These are phyloP conservation scores for Pulicaria dysenterica DNA, from an alignment of 129 eudicot genomes.

Conservation along the genomic window DNA sequence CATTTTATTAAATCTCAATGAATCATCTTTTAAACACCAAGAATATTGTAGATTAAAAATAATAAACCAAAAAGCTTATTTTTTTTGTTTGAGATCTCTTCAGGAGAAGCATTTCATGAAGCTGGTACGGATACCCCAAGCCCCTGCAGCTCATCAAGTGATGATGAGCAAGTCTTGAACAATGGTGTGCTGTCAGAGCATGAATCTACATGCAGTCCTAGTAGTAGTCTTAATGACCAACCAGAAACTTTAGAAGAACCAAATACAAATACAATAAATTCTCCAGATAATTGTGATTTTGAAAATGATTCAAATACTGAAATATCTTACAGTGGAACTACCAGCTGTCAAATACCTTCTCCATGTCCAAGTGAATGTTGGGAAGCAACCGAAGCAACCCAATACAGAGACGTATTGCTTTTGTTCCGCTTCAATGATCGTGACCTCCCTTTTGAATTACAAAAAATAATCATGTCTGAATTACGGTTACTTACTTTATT, in stretches of 20 bases:
- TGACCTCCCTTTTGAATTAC: constrained; percentile 77
- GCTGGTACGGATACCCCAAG: constrained; percentile 53
- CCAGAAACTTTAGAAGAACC: constrained; percentile 24
- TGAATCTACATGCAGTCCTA: constrained; percentile 39
- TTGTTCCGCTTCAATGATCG: constrained; percentile 76
- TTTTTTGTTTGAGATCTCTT: constrained; percentile 18
- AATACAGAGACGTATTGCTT: constrained; percentile 68
- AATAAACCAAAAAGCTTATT: constrained; percentile 7
- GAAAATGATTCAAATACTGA: constrained; percentile 44
- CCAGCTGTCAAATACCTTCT: constrained; percentile 46
- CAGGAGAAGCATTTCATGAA: constrained; percentile 87
- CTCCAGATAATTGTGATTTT: constrained; percentile 33
- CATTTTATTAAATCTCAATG: constrained; percentile 1
- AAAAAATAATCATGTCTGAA: constrained; percentile 60
- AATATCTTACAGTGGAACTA: constrained; percentile 32
- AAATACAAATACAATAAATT: constrained; percentile 15
- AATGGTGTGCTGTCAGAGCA: constrained; percentile 25
- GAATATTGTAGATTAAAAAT: not conserved
- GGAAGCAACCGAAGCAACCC: constrained; percentile 49
- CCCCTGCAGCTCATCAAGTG: constrained; percentile 29
- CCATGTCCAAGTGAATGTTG: constrained; percentile 56
- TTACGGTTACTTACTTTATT: constrained; percentile 76
- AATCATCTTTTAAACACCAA: not conserved
- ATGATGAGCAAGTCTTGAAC: constrained; percentile 33
- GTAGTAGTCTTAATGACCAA: constrained; percentile 24